Evolutionary conservation across 441 rosid genomes (phyloP), one percentile per base, ranked within the genome.

Genomic region (Gossypium davidsonii): DNA sequence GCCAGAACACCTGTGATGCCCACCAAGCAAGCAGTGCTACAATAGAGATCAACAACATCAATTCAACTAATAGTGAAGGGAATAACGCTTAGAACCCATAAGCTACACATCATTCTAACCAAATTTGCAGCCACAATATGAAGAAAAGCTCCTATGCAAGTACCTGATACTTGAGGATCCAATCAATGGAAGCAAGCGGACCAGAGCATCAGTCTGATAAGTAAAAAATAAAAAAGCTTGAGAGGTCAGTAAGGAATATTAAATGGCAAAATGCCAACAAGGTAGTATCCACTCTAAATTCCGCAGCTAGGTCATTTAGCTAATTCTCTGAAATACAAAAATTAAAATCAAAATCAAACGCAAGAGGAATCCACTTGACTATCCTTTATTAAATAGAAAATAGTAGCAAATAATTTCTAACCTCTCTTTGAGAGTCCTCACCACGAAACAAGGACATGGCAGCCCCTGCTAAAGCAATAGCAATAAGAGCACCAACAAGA

Each of bases 1-100:
- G 99, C 99, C 74, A 92, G 86, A 83, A 92, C 68, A 51, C 97
- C 97, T 7, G 97, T 92, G 76, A 91, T 78, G 42, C 89, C 96
- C 73, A 92, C 77, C 86, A 94, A 84, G 85, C 94, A 90, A 70
- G 90, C 91, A 57, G 97, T 92, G 86, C 97, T 92, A 69, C 81
- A 79, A 63, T 6, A 58, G 55, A 77, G 37, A 74, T 57, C 9
- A 46, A 39, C 12, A 67, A 42, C 3, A 66, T 44, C 34, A 48
- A 23, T 66, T 48, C 58, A 49, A 25, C 23, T 25, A 31, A 31
- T 3, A 61, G 17, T 8, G 51, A 63, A 63, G 12, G 5, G 23
- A 20, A 49, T 26, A 15, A 3, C 28, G 17, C 44, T 67, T 12
- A 8, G 21, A 49, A 66, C 17, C 2, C 37, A 52, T 25, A 62